A percentile compares a stretch with the other conserved stretches of the same genome.
Conservation (phyloP, 2,329 filamentous ascomycete species). For the Simplicillium aogashimaense region DNA sequence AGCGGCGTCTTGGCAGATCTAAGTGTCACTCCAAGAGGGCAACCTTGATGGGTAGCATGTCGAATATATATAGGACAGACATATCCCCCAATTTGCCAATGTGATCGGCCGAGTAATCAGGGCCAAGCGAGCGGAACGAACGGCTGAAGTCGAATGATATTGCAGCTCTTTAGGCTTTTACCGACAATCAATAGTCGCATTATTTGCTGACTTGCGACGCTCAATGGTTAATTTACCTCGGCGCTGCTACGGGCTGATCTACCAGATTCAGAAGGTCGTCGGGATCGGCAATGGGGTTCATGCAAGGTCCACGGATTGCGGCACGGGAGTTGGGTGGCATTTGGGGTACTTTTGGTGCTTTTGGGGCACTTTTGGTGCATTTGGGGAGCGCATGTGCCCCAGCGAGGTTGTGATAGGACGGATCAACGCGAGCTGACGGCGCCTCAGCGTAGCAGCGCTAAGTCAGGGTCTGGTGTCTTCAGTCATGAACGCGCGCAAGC, state of each 20-base stretch:
- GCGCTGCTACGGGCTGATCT: conserved; percentile 4
- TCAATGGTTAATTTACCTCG: conserved; percentile 2
- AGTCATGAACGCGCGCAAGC: no score
- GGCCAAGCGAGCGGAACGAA: not conserved
- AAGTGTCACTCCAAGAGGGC: not conserved
- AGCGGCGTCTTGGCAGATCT: conserved; percentile 4
- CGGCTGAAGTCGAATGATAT: conserved; percentile 1
- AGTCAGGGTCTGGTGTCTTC: no score
- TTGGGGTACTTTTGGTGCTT: no score
- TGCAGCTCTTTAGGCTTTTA: not conserved
- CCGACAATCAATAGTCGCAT: no score
- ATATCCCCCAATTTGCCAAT: not conserved
- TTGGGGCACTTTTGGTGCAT: no score
- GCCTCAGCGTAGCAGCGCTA: no score
- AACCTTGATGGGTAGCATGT: conserved; percentile 6
- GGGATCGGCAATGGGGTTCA: conserved; percentile 5
- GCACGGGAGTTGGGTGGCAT: no score
- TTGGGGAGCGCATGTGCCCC: no score
- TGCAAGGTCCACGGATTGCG: no score
- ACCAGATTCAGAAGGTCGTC: conserved; percentile 11
- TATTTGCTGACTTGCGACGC: not conserved
- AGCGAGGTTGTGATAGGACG: no score
- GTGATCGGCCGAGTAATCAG: not conserved
- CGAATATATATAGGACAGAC: not conserved
- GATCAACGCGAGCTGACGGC: no score